Base-by-base conservation (phyloP, 2,329 filamentous ascomycete species). In the Ascochyta pisi region DNA sequence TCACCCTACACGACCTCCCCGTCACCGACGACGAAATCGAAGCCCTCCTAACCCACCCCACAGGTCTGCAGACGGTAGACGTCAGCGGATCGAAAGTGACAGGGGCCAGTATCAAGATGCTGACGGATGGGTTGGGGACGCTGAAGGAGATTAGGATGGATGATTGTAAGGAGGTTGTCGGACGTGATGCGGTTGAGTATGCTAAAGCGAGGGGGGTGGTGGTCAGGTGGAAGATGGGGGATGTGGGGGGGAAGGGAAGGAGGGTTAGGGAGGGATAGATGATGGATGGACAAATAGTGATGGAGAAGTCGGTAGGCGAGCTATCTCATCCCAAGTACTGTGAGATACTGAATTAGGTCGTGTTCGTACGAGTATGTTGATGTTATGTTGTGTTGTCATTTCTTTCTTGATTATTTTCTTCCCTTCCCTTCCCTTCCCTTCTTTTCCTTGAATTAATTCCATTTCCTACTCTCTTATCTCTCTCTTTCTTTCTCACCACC, bases 161-260 rank as follows among this genome's bases (percentile, higher is more conserved):
- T 40, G 57, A 74, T 8, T 80, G 78, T 43, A 48, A 48, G 2
- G 45, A 63, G 6, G 68, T 80, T 1, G 64, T 48, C 10, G 70
- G 73, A 15, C 58, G 71, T 1, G 78, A 80, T 64, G 78, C 77
- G 0, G 66, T 79, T 4, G 67, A 71, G 12, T 79, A 77, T 69
- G 78, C 78, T 3, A 61, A 72, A 44, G 52, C 47, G 6, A 72
- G 72, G 54, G 77, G 77, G 0, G 57, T 74, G 1, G 15, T 23
- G 9, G 67, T 73, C 3, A 58, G 57, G 16, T 65, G 50, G 41
- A 49, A 29, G 29, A 67, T 64, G 61, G 42, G 40, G 9, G 72
- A 75, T 29, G 37, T 29, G 5, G 38, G 41, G 15, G 60, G 63
- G 4, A 37, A 31, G 29, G 57, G 59, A 15, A 54, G 58, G 42